Evolutionary conservation across 1,284 basidiomycete species (phyloP).

Genomic region (Papiliotrema terrestris): DNA sequence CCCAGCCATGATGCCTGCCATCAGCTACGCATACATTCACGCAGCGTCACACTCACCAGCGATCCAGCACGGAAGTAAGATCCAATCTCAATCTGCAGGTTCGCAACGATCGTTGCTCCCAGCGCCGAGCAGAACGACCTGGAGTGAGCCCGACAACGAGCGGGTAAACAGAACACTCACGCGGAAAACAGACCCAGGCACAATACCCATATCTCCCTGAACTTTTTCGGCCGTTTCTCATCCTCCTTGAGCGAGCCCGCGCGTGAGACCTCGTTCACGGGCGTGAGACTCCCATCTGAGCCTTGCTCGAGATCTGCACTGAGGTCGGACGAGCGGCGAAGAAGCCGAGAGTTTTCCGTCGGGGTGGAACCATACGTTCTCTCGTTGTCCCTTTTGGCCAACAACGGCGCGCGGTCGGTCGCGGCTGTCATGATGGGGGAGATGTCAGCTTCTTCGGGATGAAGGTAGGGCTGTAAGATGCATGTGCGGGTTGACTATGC

Average conservation of each 20-base stretch:
- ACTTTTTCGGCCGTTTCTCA: neutral
- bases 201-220: neutral
- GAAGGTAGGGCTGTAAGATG: no score
- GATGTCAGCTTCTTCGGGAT: no score
- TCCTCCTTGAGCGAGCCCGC: neutral
- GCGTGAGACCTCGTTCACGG: neutral
- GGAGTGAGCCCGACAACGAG: neutral
- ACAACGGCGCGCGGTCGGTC: no score
- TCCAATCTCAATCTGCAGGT: slow-evolving; percentile 26
- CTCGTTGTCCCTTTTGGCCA: no score
- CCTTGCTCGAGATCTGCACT: neutral
- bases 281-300: neutral
- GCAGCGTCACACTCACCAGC: neutral
- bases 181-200: neutral
- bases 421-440: no score
- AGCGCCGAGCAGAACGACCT: neutral
- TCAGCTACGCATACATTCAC: no score
- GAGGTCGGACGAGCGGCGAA: neutral
- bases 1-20: slow-evolving; percentile 31
- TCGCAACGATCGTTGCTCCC: slow-evolving; percentile 18
- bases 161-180: neutral
- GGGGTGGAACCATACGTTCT: no score
- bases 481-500: no score
- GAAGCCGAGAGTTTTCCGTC: no score
- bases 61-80: slow-evolving; percentile 18